Evolutionary conservation across 73 alveolate genomes (phyloP).

Genomic region (Vitrella brassicaformis): DNA sequence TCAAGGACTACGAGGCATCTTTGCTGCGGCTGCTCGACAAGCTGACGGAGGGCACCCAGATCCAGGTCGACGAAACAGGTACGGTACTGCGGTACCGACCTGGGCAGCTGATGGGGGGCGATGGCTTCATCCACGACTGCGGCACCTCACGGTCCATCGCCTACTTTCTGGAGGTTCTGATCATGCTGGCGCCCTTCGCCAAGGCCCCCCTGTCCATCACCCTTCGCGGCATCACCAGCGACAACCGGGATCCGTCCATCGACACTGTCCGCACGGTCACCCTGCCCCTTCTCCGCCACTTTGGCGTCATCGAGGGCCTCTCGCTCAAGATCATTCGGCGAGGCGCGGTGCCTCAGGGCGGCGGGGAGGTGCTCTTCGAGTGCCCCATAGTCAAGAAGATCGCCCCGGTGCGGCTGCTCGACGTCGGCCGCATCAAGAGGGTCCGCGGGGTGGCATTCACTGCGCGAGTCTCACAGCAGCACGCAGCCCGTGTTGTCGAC

Average conservation of each 20-base stretch:
- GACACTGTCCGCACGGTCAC: conserved; percentile 40
- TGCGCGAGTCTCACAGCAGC: conserved; percentile 25
- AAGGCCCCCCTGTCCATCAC: conserved; percentile 4
- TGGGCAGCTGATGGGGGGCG: not conserved
- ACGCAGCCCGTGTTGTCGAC: conserved; percentile 2
- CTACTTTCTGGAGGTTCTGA: conserved; percentile 10
- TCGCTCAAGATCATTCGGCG: conserved; percentile 6
- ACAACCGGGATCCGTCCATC: conserved; percentile 2
- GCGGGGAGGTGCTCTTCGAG: conserved; percentile 10
- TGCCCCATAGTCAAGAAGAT: not conserved
- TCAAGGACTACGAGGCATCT: conserved; percentile 20
- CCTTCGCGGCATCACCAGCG: not conserved
- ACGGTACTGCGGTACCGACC: not conserved
- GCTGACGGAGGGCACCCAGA: conserved; percentile 18
- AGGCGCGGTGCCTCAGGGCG: conserved; percentile 21
- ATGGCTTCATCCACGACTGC: not conserved
- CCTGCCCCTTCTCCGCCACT: conserved; percentile 28
- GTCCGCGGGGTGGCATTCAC: conserved; percentile 40
- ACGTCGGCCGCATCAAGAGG: conserved; percentile 5
- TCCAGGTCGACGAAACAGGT: conserved; percentile 23
- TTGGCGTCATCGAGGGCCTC: conserved; percentile 21
- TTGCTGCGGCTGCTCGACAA: conserved; percentile 21
- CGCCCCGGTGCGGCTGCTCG: not conserved
- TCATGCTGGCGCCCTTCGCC: conserved; percentile 14
- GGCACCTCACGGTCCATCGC: conserved; percentile 11